Conservation (phyloP, 306 rosid genomes). For the Malus asiatica region DNA sequence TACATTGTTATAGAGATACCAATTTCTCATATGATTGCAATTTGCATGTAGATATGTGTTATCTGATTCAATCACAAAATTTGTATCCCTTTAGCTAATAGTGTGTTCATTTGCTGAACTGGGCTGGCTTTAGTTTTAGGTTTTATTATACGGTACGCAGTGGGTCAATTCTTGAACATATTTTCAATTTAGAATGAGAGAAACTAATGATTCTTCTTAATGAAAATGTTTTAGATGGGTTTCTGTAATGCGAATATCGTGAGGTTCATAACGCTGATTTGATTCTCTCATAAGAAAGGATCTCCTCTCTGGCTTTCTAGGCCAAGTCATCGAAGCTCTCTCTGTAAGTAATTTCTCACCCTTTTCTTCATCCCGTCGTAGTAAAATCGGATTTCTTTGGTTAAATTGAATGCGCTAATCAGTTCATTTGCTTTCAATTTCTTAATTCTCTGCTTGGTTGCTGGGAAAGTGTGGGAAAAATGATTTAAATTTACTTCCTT, state of each 20-base stretch:
- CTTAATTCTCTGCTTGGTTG: neutral
- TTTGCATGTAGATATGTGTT: no score
- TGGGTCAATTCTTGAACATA: no score
- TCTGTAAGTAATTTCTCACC: neutral
- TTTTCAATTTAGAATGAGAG: no score
- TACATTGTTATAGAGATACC: no score
- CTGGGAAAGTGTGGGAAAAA: neutral
- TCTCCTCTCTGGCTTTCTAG: neutral
- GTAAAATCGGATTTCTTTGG: neutral
- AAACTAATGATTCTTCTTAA: no score
- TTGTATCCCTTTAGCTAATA: no score
- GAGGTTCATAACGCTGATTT: neutral
- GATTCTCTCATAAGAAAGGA: neutral
- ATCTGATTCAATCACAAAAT: no score
- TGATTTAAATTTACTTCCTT: neutral
- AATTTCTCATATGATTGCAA: no score
- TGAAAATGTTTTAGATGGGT: neutral
- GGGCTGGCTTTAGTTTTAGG: no score
- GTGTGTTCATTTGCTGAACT: no score
- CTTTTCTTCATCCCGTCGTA: neutral
- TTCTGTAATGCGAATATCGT: neutral
- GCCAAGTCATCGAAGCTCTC: slow-evolving; percentile 1
- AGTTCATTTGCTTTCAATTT: neutral
- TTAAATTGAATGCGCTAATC: neutral
- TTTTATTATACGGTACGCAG: no score